These are phyloP conservation scores for Coprinopsis cinerea DNA, from an alignment of 768 basidiomycete genomes.

Conservation along the genomic window DNA sequence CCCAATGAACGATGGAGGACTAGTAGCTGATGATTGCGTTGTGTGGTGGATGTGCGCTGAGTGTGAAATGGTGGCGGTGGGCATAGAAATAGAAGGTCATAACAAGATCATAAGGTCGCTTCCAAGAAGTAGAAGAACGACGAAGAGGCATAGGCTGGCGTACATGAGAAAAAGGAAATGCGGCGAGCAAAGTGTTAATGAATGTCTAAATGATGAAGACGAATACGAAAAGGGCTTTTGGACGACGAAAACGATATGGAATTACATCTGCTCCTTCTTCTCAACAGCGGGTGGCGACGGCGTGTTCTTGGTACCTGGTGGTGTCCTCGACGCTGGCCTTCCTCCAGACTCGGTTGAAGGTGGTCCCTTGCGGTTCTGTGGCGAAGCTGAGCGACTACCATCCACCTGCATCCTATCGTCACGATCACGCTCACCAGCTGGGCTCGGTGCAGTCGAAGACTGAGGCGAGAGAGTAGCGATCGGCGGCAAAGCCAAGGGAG, in stretches of 20 bases:
- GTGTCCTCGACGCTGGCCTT: constrained; percentile 38
- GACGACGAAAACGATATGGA: neutral
- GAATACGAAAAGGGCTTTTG: neutral
- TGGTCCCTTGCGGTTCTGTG: constrained; percentile 44
- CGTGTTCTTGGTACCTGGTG: constrained; percentile 41
- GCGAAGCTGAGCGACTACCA: constrained; percentile 37
- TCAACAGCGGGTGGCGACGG: constrained; percentile 53
- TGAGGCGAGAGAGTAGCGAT: constrained; percentile 62
- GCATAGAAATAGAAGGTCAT: no score
- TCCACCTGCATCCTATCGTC: constrained; percentile 55
- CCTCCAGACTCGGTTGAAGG: constrained; percentile 31
- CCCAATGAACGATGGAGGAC: no score
- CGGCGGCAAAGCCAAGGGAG: constrained; percentile 52
- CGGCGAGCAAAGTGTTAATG: no score
- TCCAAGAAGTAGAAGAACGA: no score
- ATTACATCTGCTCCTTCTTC: constrained; percentile 28
- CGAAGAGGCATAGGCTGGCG: no score
- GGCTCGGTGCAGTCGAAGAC: constrained; percentile 49
- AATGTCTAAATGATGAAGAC: no score
- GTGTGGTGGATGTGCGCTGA: no score
- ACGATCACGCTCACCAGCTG: constrained; percentile 33
- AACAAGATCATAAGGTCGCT: no score
- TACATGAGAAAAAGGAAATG: no score
- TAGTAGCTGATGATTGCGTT: no score
- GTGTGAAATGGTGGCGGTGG: no score